Evolutionary conservation across 192 early-diverging fungal species (phyloP).

Genomic region (Spinellus fusiger): DNA sequence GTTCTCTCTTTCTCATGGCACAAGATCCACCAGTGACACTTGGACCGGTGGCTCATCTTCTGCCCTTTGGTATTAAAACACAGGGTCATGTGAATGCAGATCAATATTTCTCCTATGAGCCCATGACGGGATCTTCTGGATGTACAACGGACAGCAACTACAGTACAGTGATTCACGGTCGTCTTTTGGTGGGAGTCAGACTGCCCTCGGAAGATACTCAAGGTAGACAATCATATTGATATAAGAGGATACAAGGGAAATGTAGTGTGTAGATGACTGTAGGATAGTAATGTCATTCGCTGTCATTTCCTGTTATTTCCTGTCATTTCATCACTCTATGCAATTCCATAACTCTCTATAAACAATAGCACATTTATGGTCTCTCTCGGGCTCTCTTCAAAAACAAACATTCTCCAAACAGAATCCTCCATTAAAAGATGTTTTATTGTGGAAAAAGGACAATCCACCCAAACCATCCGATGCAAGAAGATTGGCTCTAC

Average conservation of each 20-base stretch:
- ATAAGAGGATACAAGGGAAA: background rate
- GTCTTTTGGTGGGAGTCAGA: background rate
- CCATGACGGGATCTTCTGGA: background rate
- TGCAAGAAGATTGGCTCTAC: background rate
- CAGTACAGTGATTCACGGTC: background rate
- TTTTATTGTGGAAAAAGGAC: background rate
- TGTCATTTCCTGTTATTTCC: too few species aligned
- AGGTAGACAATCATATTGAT: background rate
- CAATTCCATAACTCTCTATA: too few species aligned
- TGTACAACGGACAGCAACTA: background rate
- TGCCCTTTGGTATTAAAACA: background rate
- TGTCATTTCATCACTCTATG: too few species aligned
- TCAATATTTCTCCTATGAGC: background rate
- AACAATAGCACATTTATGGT: too few species aligned
- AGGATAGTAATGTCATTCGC: too few species aligned
- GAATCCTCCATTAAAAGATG: background rate
- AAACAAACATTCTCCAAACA: background rate
- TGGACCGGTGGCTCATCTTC: background rate
- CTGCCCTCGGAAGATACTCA: background rate
- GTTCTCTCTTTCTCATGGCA: background rate
- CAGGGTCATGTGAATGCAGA: background rate
- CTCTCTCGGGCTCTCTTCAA: too few species aligned
- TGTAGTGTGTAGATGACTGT: too few species aligned
- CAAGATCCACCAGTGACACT: too few species aligned
- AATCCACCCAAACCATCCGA: background rate